Percentiles rank a stretch among this genome's conserved stretches.
phyloP scores from a whole-genome alignment of 768 basidiomycete genomes.

The Coprinopsis cinerea region DNA sequence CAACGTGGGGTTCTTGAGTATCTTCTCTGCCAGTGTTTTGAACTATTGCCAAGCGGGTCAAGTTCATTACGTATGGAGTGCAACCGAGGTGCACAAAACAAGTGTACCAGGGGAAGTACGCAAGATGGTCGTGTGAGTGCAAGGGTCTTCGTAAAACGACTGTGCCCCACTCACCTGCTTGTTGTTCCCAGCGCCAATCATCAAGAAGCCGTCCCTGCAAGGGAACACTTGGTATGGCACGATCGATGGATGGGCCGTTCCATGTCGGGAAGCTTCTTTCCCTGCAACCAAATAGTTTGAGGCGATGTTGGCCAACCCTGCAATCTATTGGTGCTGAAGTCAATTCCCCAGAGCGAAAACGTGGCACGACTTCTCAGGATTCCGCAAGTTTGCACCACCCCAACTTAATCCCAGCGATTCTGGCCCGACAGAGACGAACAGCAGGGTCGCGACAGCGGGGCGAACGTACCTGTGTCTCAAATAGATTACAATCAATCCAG shows the following conservation, averaged over 20 bases:
- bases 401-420: too few relatives aligned
- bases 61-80: too few relatives aligned
- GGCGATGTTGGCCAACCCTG: constrained; percentile 87
- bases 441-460: too few relatives aligned
- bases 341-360: not conserved
- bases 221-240: constrained; percentile 91
- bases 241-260: constrained; percentile 92
- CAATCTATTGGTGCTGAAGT: constrained; percentile 48
- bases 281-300: constrained; percentile 89
- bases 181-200: constrained; percentile 93
- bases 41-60: constrained; percentile 46
- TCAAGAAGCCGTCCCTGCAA: constrained; percentile 81
- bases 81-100: not conserved
- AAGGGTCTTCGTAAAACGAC: not conserved
- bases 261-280: constrained; percentile 75
- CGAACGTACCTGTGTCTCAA: constrained; percentile 93
- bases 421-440: too few relatives aligned
- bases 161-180: constrained; percentile 49
- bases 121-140: not conserved
- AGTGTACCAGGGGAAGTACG: not conserved
- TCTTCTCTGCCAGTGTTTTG: constrained; percentile 52
- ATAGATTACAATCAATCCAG: constrained; percentile 90
- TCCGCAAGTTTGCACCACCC: too few relatives aligned
- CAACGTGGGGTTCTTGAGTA: constrained; percentile 59
- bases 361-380: too few relatives aligned